These are phyloP conservation scores for Alternaria triticina DNA, from an alignment of 2,329 filamentous ascomycete species.

Conservation along the genomic window DNA sequence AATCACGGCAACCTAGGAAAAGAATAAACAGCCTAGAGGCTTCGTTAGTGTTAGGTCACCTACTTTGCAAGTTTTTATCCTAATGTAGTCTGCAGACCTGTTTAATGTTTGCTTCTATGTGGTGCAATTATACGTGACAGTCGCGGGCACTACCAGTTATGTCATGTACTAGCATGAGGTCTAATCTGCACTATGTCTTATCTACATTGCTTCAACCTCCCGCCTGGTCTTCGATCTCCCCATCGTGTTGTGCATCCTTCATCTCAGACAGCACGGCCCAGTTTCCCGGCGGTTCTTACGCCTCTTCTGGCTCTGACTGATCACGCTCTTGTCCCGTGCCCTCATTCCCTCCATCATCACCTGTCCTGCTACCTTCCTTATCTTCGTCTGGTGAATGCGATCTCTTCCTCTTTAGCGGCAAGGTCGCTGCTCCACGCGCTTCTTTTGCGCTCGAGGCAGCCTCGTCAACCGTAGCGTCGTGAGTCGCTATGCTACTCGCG, in stretches of 20 bases:
- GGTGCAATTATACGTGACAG: background rate
- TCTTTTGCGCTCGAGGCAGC: background rate
- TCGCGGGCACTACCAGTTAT: background rate
- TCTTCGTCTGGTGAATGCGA: background rate
- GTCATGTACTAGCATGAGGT: background rate
- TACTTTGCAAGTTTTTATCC: no score
- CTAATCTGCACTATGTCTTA: background rate
- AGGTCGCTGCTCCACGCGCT: background rate
- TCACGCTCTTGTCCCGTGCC: no score
- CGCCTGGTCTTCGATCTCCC: fast-evolving
- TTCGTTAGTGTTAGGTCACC: no score
- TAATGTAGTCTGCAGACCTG: no score
- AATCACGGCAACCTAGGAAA: background rate
- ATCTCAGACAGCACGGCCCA: background rate
- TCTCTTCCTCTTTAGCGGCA: background rate
- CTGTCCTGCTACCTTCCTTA: background rate
- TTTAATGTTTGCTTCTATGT: no score
- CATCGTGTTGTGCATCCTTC: background rate
- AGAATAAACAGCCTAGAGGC: no score
- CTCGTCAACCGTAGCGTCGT: background rate
- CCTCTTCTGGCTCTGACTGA: background rate
- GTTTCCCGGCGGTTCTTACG: fast-evolving
- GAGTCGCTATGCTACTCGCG: background rate
- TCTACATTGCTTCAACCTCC: background rate
- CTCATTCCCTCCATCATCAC: background rate